Conservation (phyloP, 371 early-diverging fungal species). For the Entomophthora muscae region DNA sequence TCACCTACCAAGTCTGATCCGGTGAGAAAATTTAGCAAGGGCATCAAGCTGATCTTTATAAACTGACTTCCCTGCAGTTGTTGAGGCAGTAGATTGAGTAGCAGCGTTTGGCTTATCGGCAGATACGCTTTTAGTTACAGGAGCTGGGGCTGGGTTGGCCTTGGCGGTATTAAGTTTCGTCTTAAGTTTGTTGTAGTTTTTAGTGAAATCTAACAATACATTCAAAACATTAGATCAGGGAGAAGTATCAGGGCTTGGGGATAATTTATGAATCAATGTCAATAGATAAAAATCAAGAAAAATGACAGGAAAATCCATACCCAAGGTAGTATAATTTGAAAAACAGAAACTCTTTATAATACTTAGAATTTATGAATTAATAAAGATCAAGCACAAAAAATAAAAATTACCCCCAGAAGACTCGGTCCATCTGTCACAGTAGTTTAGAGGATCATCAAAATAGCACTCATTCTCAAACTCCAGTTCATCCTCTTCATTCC, state of each 20-base stretch:
- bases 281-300: no score
- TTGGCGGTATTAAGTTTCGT: constrained; percentile 24
- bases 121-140: no score
- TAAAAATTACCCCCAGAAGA: constrained; percentile 18
- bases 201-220: constrained; percentile 55
- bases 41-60: constrained; percentile 32
- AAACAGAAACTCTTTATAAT: no score
- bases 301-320: no score
- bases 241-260: no score
- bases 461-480: constrained; percentile 3
- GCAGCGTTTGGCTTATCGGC: constrained; percentile 8
- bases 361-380: no score
- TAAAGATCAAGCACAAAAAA: no score
- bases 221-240: no score
- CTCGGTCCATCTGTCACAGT: constrained; percentile 37
- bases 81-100: constrained; percentile 8
- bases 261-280: no score
- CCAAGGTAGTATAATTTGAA: no score
- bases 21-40: constrained; percentile 33
- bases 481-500: constrained; percentile 5
- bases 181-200: constrained; percentile 74
- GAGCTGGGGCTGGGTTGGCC: constrained; percentile 13
- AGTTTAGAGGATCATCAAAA: constrained; percentile 35
- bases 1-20: constrained; percentile 29
- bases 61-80: constrained; percentile 17